Base-by-base conservation (phyloP, 192 early-diverging fungal species). In the Geranomyces variabilis region DNA sequence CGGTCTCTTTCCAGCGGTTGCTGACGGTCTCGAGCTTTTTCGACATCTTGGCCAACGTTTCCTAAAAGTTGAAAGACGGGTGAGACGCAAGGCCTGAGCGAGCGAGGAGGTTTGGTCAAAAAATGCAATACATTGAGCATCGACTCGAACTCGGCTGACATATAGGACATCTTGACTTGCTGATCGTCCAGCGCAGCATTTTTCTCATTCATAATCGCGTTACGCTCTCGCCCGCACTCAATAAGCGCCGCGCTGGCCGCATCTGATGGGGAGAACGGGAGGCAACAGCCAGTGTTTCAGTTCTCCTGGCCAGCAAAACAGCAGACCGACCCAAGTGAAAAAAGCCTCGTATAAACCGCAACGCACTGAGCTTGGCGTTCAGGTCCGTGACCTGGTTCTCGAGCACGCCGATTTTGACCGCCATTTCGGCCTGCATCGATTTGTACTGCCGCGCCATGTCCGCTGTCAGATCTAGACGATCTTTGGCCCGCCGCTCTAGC, bases 381-480 rank as follows among this genome's bases (percentile, higher is more conserved):
- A 82, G 62, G 15, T 90, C 85, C 28, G 58, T 66, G 13, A 87
- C 82, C 33, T 76, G 74, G 22, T 61, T 75, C 69, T 92, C 87
- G 13, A 93, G 71, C 1, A 60, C 30, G 1, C 80, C 75, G 28
- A 91, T 83, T 68, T 85, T 65, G 4, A 71, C 53, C 28, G 83
- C 85, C 77, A 93, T 81, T 33, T 87, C 80, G 9, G 76, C 71
- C 66, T 87, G 86, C 81, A 87, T 84, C n/a, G 77, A 67, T 57
- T 86, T 87, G 74, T 86, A 87, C 70, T 87, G 86, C 29, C 84
- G 71, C 17, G 75, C 75, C 86, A 87, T 87, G 59, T 87, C 84
- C 55, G 81, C 77, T 4, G 80, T 81, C 49, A 87, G 71, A 60
- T 87, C 84, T 26, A 82, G 60, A 30, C 83, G 72, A 65, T 88